A percentile compares a stretch with the other conserved stretches of the same genome.
Evolutionary conservation across 768 basidiomycete species (phyloP).

Genomic region (Pleurotus giganteus): DNA sequence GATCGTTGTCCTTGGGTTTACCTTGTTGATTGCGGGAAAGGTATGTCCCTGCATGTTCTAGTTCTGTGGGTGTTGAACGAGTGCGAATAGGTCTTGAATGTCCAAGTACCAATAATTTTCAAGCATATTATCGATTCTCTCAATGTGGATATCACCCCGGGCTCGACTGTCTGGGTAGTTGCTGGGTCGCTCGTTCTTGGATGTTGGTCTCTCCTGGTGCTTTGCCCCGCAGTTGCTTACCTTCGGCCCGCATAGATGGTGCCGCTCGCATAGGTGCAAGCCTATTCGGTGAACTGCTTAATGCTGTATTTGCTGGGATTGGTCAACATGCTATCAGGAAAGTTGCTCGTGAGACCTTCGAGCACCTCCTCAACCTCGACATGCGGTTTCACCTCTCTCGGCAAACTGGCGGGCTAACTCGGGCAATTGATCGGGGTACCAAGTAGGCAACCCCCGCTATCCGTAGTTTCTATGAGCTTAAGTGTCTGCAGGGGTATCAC

Average conservation of each 20-base stretch:
- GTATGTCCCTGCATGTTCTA: conserved; percentile 36
- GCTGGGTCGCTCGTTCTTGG: conserved; percentile 89
- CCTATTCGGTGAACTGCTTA: conserved; percentile 87
- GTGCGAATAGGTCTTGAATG: conserved; percentile 75
- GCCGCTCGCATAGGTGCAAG: conserved; percentile 87
- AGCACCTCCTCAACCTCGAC: conserved; percentile 88
- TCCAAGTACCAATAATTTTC: conserved; percentile 97
- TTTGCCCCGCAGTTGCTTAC: background rate
- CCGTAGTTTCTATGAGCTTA: background rate
- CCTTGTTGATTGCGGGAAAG: conserved; percentile 81
- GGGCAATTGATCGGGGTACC: conserved; percentile 96
- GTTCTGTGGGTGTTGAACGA: background rate
- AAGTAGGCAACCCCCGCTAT: conserved; percentile 55
- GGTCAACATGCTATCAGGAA: conserved; percentile 93
- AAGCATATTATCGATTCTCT: conserved; percentile 88
- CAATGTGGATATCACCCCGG: conserved; percentile 74
- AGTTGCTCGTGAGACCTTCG: conserved; percentile 94
- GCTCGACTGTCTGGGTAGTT: conserved; percentile 85
- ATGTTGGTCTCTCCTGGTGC: conserved; percentile 54
- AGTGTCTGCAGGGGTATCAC: conserved; percentile 76
- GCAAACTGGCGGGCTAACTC: conserved; percentile 93
- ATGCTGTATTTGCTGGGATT: conserved; percentile 94
- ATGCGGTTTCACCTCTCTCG: conserved; percentile 89
- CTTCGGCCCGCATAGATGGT: conserved; percentile 59
- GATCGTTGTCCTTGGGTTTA: conserved; percentile 81